Conservation (phyloP, 2,329 filamentous ascomycete genomes). For the Phialophora tarda region DNA sequence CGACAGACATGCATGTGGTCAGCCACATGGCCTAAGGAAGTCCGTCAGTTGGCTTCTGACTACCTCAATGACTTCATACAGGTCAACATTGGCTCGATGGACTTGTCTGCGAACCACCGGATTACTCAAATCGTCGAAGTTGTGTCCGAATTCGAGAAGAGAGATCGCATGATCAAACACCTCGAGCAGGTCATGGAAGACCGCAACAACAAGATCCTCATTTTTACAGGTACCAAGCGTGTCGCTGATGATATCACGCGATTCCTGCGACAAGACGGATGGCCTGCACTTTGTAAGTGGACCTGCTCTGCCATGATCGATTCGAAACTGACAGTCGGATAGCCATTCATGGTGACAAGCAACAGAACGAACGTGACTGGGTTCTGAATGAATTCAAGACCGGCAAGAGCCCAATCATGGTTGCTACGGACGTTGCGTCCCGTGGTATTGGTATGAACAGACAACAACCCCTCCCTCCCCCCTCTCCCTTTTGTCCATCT, state of each 20-base stretch:
- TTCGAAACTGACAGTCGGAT: slow-evolving; percentile 47
- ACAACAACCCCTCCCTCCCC: slow-evolving; percentile 51
- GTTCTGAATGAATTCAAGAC: slow-evolving; percentile 99
- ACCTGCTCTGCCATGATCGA: neutral
- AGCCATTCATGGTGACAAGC: slow-evolving; percentile 99
- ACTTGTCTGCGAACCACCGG: slow-evolving; percentile 94
- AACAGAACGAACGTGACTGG: slow-evolving; percentile 99
- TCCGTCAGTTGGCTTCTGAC: slow-evolving; percentile 86
- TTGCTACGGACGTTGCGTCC: slow-evolving; percentile 98
- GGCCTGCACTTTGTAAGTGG: slow-evolving; percentile 89
- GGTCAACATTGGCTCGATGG: slow-evolving; percentile 97
- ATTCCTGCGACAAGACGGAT: slow-evolving; percentile 96
- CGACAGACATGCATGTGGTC: slow-evolving; percentile 99
- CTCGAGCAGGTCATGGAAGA: slow-evolving; percentile 98
- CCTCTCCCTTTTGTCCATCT: slow-evolving; percentile 46
- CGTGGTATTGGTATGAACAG: slow-evolving; percentile 99
- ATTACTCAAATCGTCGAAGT: slow-evolving; percentile 98
- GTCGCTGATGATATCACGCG: slow-evolving; percentile 97
- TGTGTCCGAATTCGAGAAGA: slow-evolving; percentile 95
- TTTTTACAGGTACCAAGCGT: slow-evolving; percentile 86
- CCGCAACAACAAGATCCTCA: slow-evolving; percentile 91
- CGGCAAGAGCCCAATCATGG: slow-evolving; percentile 99
- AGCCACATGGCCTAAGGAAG: slow-evolving; percentile 98
- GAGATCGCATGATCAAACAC: slow-evolving; percentile 95
- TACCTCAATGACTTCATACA: slow-evolving; percentile 97